Conservation (phyloP, 2,329 filamentous ascomycete genomes). For the Atkinsonella hypoxylon region DNA sequence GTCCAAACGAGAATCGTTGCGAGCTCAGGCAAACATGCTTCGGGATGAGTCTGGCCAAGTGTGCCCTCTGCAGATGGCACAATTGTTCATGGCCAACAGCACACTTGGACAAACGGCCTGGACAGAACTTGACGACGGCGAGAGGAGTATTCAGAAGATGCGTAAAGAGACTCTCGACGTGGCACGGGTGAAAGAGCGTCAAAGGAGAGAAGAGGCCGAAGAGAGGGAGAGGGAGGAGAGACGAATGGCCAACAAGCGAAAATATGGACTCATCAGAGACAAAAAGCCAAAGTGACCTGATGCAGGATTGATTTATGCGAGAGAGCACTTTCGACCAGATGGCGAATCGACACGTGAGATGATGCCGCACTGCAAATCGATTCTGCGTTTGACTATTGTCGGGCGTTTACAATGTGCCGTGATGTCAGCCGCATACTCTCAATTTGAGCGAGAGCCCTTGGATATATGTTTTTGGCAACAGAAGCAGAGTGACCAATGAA, state of each 20-base stretch:
- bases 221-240: constrained; percentile 10
- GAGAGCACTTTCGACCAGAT: background rate
- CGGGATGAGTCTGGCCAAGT: constrained; percentile 10
- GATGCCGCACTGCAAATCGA: too few relatives aligned
- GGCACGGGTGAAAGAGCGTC: constrained; percentile 7
- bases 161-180: constrained; percentile 10
- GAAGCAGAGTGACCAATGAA: too few relatives aligned
- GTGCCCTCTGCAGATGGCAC: constrained; percentile 10
- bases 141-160: constrained; percentile 11
- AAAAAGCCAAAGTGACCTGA: constrained; percentile 1
- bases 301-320: background rate
- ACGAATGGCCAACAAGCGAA: constrained; percentile 13
- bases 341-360: too few relatives aligned
- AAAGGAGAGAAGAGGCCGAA: constrained; percentile 9
- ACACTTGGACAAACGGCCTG: constrained; percentile 4
- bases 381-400: too few relatives aligned
- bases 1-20: constrained; percentile 1
- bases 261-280: constrained; percentile 12
- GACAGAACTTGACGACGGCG: constrained; percentile 11
- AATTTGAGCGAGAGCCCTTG: too few relatives aligned
- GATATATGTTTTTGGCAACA: too few relatives aligned
- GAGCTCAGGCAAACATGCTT: background rate
- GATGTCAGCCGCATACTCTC: too few relatives aligned
- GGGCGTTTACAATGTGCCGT: too few relatives aligned
- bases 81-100: constrained; percentile 12